A percentile compares a stretch with the other conserved stretches of the same genome.
These are phyloP conservation scores for Colletotrichum tropicicola DNA, from an alignment of 2,329 filamentous ascomycete species.

Conservation along the genomic window DNA sequence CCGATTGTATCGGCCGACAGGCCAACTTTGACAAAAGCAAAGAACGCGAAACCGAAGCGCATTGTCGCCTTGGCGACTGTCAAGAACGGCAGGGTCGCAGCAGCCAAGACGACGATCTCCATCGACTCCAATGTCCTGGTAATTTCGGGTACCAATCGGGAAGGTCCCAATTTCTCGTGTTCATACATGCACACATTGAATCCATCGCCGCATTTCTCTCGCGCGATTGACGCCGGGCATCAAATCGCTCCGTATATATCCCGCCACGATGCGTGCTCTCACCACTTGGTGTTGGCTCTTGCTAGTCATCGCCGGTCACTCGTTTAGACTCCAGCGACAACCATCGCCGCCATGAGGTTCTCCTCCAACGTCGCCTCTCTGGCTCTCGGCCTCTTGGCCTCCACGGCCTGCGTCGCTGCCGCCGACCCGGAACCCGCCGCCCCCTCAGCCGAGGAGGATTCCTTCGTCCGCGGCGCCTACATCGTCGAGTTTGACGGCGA, in stretches of 20 bases:
- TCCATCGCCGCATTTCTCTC: neutral
- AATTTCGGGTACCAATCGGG: conserved; percentile 10
- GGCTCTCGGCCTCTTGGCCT: conserved; percentile 3
- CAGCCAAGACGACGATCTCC: conserved; percentile 1
- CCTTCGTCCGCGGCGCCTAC: conserved; percentile 34
- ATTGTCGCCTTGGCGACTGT: conserved; percentile 7
- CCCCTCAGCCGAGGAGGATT: neutral
- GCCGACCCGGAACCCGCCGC: neutral
- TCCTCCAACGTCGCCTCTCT: conserved; percentile 5
- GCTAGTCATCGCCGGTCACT: conserved; percentile 2
- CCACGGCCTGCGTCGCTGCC: neutral
- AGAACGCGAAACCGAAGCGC: neutral
- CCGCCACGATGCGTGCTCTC: neutral
- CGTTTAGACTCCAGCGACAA: conserved; percentile 11
- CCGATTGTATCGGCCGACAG: neutral
- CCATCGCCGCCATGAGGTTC: conserved; percentile 17
- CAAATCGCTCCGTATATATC: neutral
- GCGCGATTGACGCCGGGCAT: neutral
- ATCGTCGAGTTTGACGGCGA: conserved; percentile 37
- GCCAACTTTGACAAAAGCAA: neutral
- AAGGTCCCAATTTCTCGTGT: conserved; percentile 28
- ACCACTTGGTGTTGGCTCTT: no score
- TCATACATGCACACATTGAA: neutral
- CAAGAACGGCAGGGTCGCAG: neutral
- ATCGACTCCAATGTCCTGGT: neutral